Conservation (phyloP, 805 yeast species). For the Myxozyma mucilagina region DNA sequence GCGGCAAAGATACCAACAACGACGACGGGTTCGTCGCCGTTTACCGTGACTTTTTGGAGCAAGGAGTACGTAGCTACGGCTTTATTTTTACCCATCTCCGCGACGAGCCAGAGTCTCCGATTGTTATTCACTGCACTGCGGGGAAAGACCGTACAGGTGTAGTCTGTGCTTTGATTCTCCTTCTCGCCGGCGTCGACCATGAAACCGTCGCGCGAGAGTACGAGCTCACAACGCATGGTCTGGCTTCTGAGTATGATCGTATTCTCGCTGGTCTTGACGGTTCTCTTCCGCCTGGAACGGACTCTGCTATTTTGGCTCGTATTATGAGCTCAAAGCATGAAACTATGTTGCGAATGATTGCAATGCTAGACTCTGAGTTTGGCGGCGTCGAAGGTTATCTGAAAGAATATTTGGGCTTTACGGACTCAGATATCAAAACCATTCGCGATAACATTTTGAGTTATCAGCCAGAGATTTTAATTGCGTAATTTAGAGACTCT, state of each 20-base stretch:
- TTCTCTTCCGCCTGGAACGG: neutral
- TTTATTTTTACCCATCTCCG: constrained; percentile 56
- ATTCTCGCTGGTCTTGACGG: neutral
- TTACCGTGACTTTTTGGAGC: constrained; percentile 57
- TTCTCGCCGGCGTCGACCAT: constrained; percentile 64
- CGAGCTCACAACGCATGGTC: constrained; percentile 69
- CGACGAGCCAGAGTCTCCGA: constrained; percentile 52
- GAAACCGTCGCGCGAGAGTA: constrained; percentile 71
- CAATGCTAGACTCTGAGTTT: constrained; percentile 29
- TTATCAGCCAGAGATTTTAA: neutral
- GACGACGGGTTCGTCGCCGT: constrained; percentile 64
- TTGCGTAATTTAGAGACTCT: neutral
- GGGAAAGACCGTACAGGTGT: constrained; percentile 88
- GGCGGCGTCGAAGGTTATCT: constrained; percentile 31
- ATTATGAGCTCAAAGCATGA: constrained; percentile 11
- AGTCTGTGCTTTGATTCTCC: constrained; percentile 63
- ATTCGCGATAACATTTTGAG: neutral
- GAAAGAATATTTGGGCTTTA: neutral
- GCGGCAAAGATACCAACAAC: constrained; percentile 41
- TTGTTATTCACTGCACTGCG: constrained; percentile 66
- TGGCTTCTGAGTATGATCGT: constrained; percentile 35
- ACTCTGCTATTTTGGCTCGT: neutral
- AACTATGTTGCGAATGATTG: constrained; percentile 10
- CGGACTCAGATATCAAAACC: constrained; percentile 3
- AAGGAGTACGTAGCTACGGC: constrained; percentile 52